Evolutionary conservation across 331 rosid genomes (phyloP).

Genomic region (Arachis monticola): DNA sequence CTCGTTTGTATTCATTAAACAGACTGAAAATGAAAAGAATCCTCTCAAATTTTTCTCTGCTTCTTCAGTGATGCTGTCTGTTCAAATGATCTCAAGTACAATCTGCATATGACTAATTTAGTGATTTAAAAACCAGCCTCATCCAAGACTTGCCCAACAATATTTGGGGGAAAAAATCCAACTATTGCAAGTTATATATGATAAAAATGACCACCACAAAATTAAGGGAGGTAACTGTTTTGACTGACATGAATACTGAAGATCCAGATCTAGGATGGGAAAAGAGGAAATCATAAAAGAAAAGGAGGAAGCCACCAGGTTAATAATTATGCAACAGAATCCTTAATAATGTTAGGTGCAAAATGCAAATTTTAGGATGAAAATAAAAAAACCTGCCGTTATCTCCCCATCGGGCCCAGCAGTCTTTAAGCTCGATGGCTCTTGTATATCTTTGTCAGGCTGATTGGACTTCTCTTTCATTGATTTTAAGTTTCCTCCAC

Average conservation of each 20-base stretch:
- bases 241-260: conserved; percentile 15
- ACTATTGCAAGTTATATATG: conserved; percentile 15
- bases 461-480: conserved; percentile 63
- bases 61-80: conserved; percentile 20
- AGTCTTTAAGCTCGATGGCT: conserved; percentile 57
- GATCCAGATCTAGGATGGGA: conserved; percentile 28
- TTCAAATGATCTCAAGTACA: conserved; percentile 15
- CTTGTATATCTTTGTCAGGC: conserved; percentile 55
- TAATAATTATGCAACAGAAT: conserved; percentile 22
- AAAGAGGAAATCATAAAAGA: conserved; percentile 13
- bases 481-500: conserved; percentile 63
- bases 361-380: conserved; percentile 36
- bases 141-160: conserved; percentile 21
- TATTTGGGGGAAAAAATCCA: conserved; percentile 4
- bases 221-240: conserved; percentile 32
- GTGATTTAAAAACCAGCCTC: conserved; percentile 35
- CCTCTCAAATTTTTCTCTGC: conserved; percentile 4
- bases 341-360: conserved; percentile 24
- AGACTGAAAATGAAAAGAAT: conserved; percentile 10
- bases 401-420: conserved; percentile 72
- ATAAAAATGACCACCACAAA: neutral
- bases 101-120: conserved; percentile 21
- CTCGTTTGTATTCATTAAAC: conserved; percentile 15
- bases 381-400: conserved; percentile 56
- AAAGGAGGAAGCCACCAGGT: conserved; percentile 29